Conservation (phyloP, 371 early-diverging fungal species). For the Actinomucor elegans region DNA sequence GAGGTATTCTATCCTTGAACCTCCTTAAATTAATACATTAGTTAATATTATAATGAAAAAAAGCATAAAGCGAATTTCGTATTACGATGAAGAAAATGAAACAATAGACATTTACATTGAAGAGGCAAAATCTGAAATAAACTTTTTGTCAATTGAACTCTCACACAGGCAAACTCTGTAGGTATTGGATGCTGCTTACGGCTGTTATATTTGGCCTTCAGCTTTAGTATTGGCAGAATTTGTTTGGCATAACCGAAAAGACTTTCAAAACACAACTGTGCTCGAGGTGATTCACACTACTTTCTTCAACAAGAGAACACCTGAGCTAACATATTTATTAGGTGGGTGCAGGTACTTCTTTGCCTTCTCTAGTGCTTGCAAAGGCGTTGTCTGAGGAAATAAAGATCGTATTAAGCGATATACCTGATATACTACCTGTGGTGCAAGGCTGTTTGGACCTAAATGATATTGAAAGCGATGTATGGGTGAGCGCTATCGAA, state of each 20-base stretch:
- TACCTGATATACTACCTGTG: slow-evolving; percentile 39
- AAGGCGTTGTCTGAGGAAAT: slow-evolving; percentile 11
- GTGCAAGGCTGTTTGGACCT: slow-evolving; percentile 31
- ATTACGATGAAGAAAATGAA: background rate
- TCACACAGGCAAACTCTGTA: background rate
- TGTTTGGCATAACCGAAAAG: slow-evolving; percentile 32
- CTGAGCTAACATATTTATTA: slow-evolving; percentile 2
- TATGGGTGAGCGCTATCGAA: slow-evolving; percentile 28
- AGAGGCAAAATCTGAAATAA: background rate
- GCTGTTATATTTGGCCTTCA: slow-evolving; percentile 61
- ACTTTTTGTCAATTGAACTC: background rate
- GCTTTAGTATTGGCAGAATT: slow-evolving; percentile 53
- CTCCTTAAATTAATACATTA: too few relatives aligned
- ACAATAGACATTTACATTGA: background rate
- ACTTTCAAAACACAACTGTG: slow-evolving; percentile 24
- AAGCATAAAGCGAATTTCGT: background rate
- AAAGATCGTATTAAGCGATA: slow-evolving; percentile 43
- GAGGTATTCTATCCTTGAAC: too few relatives aligned
- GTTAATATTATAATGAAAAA: too few relatives aligned
- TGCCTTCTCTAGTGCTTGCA: slow-evolving; percentile 52
- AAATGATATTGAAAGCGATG: slow-evolving; percentile 19
- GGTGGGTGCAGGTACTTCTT: slow-evolving; percentile 54
- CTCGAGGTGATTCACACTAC: slow-evolving; percentile 30
- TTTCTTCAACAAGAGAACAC: background rate
- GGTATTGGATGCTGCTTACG: slow-evolving; percentile 55